Conservation (phyloP, 2,329 filamentous ascomycete genomes). For the Cladosporium sp. region DNA sequence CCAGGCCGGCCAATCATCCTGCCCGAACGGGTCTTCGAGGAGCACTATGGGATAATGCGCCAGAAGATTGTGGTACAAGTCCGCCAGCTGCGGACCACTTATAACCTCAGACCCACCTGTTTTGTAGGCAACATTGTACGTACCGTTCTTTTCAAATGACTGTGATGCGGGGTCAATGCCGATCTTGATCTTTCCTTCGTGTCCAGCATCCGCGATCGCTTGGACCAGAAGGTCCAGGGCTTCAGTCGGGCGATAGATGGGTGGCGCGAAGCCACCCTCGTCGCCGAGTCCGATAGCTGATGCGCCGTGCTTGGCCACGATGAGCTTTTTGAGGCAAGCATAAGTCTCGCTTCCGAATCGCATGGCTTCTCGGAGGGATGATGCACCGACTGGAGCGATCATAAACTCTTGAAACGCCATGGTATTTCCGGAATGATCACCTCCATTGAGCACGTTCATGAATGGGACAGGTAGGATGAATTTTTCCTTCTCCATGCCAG, state of each 20-base stretch:
- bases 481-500: slow-evolving; percentile 78
- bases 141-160: slow-evolving; percentile 34
- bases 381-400: slow-evolving; percentile 62
- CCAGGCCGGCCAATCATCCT: slow-evolving; percentile 39
- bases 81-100: slow-evolving; percentile 26
- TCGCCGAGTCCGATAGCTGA: slow-evolving; percentile 23
- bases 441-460: slow-evolving; percentile 88
- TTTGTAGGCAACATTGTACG: slow-evolving; percentile 40
- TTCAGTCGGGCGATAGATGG: slow-evolving; percentile 20
- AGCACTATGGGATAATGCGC: slow-evolving; percentile 37
- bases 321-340: slow-evolving; percentile 19
- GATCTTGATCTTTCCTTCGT: slow-evolving; percentile 33
- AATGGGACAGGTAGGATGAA: slow-evolving; percentile 87
- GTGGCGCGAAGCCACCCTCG: slow-evolving; percentile 26
- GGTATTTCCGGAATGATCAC: slow-evolving; percentile 25
- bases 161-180: slow-evolving; percentile 40
- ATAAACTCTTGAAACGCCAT: slow-evolving; percentile 94
- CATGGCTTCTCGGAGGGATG: slow-evolving; percentile 16
- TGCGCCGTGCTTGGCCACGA: slow-evolving; percentile 18
- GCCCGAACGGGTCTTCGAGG: slow-evolving; percentile 41
- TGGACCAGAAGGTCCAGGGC: slow-evolving; percentile 22
- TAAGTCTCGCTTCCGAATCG: slow-evolving; percentile 22
- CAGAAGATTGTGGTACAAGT: slow-evolving; percentile 32
- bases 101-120: slow-evolving; percentile 22
- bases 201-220: slow-evolving; percentile 22